Conservation (phyloP, 2,329 filamentous ascomycete species). For the Diaporthe batatas region DNA sequence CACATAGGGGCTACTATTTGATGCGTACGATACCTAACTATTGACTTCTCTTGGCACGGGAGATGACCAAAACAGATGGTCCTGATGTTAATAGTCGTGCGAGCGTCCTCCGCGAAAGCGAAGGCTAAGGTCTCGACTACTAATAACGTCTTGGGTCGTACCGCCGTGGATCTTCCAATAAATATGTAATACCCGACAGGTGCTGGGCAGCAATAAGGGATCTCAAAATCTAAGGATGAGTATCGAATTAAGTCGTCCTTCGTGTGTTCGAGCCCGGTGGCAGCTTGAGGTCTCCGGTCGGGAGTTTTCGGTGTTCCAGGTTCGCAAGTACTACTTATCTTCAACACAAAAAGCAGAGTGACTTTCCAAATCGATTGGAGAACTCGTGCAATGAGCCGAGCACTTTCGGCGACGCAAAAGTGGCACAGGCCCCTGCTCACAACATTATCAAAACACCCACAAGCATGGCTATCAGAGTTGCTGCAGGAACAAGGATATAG, state of each 20-base stretch:
- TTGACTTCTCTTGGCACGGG: not conserved
- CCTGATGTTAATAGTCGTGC: not conserved
- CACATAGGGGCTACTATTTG: no score
- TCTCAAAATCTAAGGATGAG: no score
- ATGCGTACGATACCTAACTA: not conserved
- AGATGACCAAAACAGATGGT: not conserved
- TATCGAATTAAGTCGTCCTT: not conserved
- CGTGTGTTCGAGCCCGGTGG: no score
- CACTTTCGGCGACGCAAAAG: not conserved
- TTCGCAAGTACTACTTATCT: no score
- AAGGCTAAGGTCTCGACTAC: not conserved
- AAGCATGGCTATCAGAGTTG: not conserved
- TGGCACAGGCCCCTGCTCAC: not conserved
- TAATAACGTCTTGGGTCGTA: constrained; percentile 6
- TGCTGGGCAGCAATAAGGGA: no score
- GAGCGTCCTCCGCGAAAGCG: not conserved
- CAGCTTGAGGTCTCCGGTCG: no score
- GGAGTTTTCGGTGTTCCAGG: no score
- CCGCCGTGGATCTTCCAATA: not conserved
- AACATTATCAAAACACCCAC: constrained; percentile 12
- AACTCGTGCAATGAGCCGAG: not conserved
- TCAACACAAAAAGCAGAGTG: not conserved
- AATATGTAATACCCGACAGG: not conserved
- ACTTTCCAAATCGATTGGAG: not conserved
- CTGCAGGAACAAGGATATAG: not conserved